These are phyloP conservation scores for Moringa oleifera DNA, from an alignment of 345 rosid genomes.

Conservation along the genomic window DNA sequence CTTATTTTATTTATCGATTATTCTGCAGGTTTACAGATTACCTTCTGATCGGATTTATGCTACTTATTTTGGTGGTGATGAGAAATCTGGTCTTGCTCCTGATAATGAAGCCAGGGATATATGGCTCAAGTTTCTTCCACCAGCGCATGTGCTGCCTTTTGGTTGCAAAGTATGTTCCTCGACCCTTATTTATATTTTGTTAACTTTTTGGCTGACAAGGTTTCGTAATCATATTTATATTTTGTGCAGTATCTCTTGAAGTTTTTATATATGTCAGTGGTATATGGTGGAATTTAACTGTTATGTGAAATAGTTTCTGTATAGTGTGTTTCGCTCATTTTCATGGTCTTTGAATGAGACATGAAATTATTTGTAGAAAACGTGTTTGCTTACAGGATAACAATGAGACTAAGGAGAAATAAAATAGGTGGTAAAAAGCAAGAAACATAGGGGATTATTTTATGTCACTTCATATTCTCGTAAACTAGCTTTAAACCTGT, in stretches of 20 bases:
- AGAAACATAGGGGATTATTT: too few relatives aligned
- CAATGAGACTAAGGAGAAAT: too few relatives aligned
- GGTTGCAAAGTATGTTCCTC: slow-evolving; percentile 74
- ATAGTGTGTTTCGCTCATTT: neutral
- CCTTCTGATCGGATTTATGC: slow-evolving; percentile 84
- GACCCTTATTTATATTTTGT: neutral
- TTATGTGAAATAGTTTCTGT: too few relatives aligned
- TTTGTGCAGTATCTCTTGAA: neutral
- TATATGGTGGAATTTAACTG: too few relatives aligned
- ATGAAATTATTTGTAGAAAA: too few relatives aligned
- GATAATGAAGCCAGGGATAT: slow-evolving; percentile 81
- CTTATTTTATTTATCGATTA: neutral
- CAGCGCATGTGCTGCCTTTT: slow-evolving; percentile 75
- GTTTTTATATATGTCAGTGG: too few relatives aligned
- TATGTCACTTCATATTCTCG: too few relatives aligned
- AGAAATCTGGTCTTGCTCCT: slow-evolving; percentile 75
- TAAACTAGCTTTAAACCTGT: too few relatives aligned
- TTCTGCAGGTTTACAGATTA: slow-evolving; percentile 59
- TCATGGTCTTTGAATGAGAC: neutral
- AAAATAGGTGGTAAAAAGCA: too few relatives aligned
- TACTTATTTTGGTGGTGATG: slow-evolving; percentile 98
- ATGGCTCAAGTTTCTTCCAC: slow-evolving; percentile 81
- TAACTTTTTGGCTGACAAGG: neutral
- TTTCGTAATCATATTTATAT: neutral
- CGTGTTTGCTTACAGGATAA: too few relatives aligned